Conservation (phyloP, 305 asterid species). For the Fraxinus floribunda region DNA sequence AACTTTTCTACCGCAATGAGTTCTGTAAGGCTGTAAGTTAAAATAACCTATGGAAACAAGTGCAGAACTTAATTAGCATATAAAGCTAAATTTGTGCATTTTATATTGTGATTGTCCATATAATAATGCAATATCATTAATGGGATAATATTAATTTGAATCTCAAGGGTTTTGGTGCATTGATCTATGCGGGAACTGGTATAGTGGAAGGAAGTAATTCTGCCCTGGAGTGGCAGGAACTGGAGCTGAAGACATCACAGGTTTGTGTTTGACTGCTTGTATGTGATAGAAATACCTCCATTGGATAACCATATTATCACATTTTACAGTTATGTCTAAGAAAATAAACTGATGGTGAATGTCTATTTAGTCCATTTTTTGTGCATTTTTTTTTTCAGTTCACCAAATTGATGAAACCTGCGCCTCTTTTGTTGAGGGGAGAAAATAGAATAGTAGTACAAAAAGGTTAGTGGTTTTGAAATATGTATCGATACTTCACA, state of each 20-base stretch:
- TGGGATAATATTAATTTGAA: conserved; percentile 15
- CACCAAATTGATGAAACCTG: conserved; percentile 80
- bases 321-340: neutral
- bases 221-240: conserved; percentile 86
- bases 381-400: conserved; percentile 40
- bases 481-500: neutral
- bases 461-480: conserved; percentile 35
- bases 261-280: conserved; percentile 30
- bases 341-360: neutral
- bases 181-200: conserved; percentile 95
- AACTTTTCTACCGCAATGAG: neutral
- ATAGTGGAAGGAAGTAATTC: conserved; percentile 88
- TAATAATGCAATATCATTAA: neutral
- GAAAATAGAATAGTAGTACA: conserved; percentile 32
- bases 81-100: neutral
- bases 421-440: conserved; percentile 42
- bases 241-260: conserved; percentile 95
- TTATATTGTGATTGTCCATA: neutral
- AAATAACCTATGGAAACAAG: neutral
- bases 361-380: conserved; percentile 11
- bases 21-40: neutral
- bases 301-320: neutral
- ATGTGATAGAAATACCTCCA: neutral
- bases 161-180: conserved; percentile 66
- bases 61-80: neutral